phyloP scores from a whole-genome alignment of 768 basidiomycete species.

The Agaricus subrufescens region DNA sequence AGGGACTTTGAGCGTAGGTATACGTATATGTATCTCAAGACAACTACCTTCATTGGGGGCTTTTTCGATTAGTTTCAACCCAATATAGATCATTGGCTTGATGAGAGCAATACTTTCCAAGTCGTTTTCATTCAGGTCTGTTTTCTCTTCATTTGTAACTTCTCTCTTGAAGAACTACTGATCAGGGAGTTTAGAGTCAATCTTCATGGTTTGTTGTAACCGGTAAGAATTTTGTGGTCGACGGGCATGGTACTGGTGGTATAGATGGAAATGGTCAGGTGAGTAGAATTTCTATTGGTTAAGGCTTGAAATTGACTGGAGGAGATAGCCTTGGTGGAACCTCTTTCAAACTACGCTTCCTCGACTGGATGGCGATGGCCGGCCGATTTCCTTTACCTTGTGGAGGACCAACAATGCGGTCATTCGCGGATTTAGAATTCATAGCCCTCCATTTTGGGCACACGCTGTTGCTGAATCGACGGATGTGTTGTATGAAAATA shows the following conservation, averaged over 20 bases:
- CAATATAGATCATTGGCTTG: conserved; percentile 51
- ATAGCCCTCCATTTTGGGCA: conserved; percentile 58
- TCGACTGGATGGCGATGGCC: conserved; percentile 50
- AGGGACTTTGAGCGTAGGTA: conserved; percentile 39
- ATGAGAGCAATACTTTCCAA: conserved; percentile 49
- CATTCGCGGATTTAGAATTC: conserved; percentile 45
- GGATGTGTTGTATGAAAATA: conserved; percentile 49
- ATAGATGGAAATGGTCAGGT: conserved; percentile 59
- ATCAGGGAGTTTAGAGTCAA: conserved; percentile 35
- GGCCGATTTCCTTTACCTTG: conserved; percentile 52
- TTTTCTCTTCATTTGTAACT: background rate
- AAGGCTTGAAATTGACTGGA: background rate
- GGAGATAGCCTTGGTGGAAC: conserved; percentile 47
- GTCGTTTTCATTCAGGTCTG: conserved; percentile 60
- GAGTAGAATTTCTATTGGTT: background rate
- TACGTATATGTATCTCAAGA: background rate
- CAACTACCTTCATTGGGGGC: background rate
- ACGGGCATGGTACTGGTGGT: conserved; percentile 51
- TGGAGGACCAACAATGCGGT: conserved; percentile 37
- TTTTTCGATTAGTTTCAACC: conserved; percentile 41
- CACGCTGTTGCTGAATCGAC: conserved; percentile 48
- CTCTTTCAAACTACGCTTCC: conserved; percentile 39
- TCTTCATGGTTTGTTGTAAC: conserved; percentile 63
- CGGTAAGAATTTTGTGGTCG: conserved; percentile 48
- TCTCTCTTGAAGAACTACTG: background rate